phyloP scores from a whole-genome alignment of 805 yeast genomes.

The Monosporozyma aquatica region DNA sequence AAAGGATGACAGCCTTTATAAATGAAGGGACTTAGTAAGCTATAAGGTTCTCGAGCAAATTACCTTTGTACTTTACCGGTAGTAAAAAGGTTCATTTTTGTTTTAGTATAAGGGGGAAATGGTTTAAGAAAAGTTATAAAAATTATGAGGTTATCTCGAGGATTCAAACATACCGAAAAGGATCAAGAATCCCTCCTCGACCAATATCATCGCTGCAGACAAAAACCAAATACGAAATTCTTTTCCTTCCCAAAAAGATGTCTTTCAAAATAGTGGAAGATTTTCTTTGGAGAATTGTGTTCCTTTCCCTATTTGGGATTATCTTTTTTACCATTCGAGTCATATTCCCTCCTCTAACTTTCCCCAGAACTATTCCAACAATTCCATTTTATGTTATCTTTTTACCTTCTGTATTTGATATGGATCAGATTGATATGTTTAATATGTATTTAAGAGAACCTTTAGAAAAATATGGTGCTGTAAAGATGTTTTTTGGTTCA shows the following conservation, averaged over 20 bases:
- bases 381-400: slow-evolving; percentile 53
- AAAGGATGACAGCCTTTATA: no score
- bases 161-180: no score
- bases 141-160: no score
- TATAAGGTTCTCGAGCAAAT: no score
- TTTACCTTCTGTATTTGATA: slow-evolving; percentile 34
- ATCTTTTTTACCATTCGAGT: slow-evolving; percentile 10
- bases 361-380: slow-evolving; percentile 48
- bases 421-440: slow-evolving; percentile 44
- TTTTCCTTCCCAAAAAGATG: background rate
- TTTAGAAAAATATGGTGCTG: slow-evolving; percentile 47
- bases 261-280: background rate
- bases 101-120: no score
- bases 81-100: no score
- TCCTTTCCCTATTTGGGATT: background rate
- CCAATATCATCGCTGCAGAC: no score
- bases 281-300: background rate
- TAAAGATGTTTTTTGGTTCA: slow-evolving; percentile 49
- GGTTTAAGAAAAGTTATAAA: no score
- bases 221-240: background rate
- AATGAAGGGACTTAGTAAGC: no score
- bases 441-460: slow-evolving; percentile 35
- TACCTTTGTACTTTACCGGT: no score
- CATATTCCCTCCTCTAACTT: slow-evolving; percentile 39
- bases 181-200: no score